Conservation (phyloP, 768 basidiomycete species). For the Pulveroboletus ravenelii region DNA sequence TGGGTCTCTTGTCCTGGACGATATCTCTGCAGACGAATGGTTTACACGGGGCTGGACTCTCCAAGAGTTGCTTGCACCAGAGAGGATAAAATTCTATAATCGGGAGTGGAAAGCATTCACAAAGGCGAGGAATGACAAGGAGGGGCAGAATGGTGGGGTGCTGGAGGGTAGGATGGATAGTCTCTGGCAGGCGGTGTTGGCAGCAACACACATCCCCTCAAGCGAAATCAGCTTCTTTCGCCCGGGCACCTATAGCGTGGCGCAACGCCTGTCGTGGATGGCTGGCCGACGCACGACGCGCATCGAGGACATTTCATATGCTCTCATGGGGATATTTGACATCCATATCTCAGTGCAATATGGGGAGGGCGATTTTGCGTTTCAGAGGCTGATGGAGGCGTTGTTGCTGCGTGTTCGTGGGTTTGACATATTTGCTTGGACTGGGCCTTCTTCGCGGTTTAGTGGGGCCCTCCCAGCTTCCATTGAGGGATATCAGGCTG, state of each 20-base stretch:
- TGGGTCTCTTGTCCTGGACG: background rate
- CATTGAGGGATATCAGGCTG: too few relatives aligned
- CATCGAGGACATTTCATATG: constrained; percentile 22
- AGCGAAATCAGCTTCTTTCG: too few relatives aligned
- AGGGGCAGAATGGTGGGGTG: too few relatives aligned
- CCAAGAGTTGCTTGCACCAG: constrained; percentile 18
- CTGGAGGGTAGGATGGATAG: too few relatives aligned
- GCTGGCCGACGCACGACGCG: constrained; percentile 20
- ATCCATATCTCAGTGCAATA: constrained; percentile 20
- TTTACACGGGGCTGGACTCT: constrained; percentile 17
- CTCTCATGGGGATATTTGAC: constrained; percentile 21
- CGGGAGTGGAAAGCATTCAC: constrained; percentile 1
- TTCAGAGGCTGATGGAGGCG: too few relatives aligned
- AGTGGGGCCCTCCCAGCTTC: background rate
- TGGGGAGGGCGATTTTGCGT: constrained; percentile 10
- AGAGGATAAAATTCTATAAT: constrained; percentile 14
- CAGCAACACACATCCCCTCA: too few relatives aligned
- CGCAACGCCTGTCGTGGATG: constrained; percentile 14
- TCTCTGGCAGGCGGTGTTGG: too few relatives aligned
- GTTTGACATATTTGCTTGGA: background rate
- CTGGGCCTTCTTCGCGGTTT: constrained; percentile 2
- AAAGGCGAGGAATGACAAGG: too few relatives aligned
- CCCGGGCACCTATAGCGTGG: background rate
- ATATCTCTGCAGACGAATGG: constrained; percentile 14
- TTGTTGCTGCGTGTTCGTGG: too few relatives aligned